Evolutionary conservation across 2,329 filamentous ascomycete species (phyloP).

Genomic region (Colletotrichum euphorbiae): DNA sequence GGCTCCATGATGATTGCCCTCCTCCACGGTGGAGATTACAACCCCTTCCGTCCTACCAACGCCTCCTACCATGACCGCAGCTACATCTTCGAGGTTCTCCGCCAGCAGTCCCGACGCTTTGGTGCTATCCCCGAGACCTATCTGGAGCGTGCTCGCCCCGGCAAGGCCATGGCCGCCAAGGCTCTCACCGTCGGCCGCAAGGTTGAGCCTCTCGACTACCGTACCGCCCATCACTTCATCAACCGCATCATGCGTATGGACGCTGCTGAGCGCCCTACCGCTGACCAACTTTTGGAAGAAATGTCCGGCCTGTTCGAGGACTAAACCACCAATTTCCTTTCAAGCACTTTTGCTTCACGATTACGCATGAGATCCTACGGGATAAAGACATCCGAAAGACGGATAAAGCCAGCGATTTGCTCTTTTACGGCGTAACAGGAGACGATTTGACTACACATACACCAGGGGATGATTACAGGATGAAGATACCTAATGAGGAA

Average conservation of each 20-base stretch:
- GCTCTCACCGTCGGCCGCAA: conserved; percentile 28
- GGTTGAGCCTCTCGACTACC: conserved; percentile 36
- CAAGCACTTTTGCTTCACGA: not conserved
- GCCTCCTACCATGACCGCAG: conserved; percentile 36
- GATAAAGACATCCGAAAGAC: not conserved
- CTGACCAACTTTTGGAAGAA: conserved; percentile 36
- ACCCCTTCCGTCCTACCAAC: conserved; percentile 35
- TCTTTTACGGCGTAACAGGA: not conserved
- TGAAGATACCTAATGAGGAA: conserved; percentile 31
- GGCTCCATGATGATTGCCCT: conserved; percentile 68
- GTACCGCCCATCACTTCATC: conserved; percentile 35
- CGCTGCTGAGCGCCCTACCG: conserved; percentile 33
- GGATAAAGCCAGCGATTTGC: conserved; percentile 14
- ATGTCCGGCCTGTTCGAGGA: conserved; percentile 37
- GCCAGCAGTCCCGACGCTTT: conserved; percentile 35
- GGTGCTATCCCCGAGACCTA: conserved; percentile 35
- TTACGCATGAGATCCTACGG: not conserved
- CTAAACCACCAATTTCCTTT: not conserved
- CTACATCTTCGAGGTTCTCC: conserved; percentile 38
- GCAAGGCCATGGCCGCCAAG: conserved; percentile 38
- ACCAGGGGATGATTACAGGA: conserved; percentile 16
- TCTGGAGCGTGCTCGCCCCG: conserved; percentile 32
- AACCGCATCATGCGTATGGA: conserved; percentile 40
- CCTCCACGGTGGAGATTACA: conserved; percentile 37
- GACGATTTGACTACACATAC: conserved; percentile 2